Percentiles rank a stretch among this genome's conserved stretches.
phyloP scores from a whole-genome alignment of 2,329 filamentous ascomycete genomes.

The Achaetomium macrosporum region DNA sequence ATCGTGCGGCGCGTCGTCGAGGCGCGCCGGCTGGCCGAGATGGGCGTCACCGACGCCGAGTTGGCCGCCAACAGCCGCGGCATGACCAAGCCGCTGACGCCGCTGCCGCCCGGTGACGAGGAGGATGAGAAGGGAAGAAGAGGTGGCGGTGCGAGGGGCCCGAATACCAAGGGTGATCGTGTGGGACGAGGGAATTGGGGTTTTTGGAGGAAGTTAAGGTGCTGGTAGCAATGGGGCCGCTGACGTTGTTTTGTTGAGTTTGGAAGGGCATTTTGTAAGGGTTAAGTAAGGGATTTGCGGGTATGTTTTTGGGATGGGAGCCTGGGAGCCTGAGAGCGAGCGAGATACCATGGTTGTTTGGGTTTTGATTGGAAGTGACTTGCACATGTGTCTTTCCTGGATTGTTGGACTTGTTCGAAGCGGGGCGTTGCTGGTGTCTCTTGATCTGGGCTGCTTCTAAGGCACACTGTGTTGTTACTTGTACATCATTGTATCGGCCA shows the following conservation, averaged over 20 bases:
- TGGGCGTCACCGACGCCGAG: conserved; percentile 36
- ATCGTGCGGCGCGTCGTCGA: conserved; percentile 58
- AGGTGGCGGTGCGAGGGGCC: conserved; percentile 35
- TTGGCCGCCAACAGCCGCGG: conserved; percentile 42
- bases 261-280: neutral
- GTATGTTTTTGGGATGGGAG: neutral
- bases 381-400: neutral
- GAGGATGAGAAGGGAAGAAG: conserved; percentile 27
- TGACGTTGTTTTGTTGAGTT: neutral
- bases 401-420: neutral
- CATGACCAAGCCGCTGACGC: conserved; percentile 53
- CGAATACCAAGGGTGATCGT: conserved; percentile 38
- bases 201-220: conserved; percentile 54
- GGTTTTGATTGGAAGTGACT: neutral
- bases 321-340: neutral
- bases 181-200: conserved; percentile 38
- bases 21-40: conserved; percentile 45
- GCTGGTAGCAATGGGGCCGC: conserved; percentile 38
- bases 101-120: conserved; percentile 37
- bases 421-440: neutral
- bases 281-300: neutral
- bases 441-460: neutral
- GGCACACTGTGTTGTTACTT: neutral
- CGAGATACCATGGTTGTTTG: neutral
- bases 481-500: neutral